phyloP scores from a whole-genome alignment of 2,329 filamentous ascomycete genomes.

The Paraphaeosphaeria sporulosa region DNA sequence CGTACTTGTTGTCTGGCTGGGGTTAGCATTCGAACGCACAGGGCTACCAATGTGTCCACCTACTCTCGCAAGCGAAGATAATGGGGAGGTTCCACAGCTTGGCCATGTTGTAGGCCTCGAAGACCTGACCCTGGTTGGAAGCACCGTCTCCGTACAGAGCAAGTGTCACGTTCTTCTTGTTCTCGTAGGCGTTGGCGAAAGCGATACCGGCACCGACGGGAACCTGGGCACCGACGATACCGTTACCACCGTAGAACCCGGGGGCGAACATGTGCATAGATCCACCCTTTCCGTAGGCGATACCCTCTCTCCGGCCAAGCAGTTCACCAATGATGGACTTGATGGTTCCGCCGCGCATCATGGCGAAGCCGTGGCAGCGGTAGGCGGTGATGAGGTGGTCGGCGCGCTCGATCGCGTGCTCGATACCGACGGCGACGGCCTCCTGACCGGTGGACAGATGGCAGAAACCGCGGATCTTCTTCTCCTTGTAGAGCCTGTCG shows the following conservation, averaged over 20 bases:
- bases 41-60: constrained; percentile 51
- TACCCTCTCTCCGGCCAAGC: constrained; percentile 92
- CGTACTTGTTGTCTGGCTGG: constrained; percentile 96
- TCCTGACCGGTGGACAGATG: constrained; percentile 98
- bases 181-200: constrained; percentile 95
- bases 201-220: constrained; percentile 95
- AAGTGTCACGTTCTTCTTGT: constrained; percentile 83
- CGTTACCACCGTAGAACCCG: constrained; percentile 98
- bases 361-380: constrained; percentile 96
- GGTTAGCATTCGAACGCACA: constrained; percentile 25
- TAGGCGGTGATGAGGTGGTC: constrained; percentile 98
- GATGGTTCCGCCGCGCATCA: constrained; percentile 92
- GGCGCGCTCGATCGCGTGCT: constrained; percentile 88
- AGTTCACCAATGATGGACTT: constrained; percentile 96
- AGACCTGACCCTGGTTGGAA: constrained; percentile 98
- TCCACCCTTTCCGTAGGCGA: constrained; percentile 97
- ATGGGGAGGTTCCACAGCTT: constrained; percentile 98
- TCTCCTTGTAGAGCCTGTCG: constrained; percentile 99
- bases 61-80: constrained; percentile 98
- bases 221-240: constrained; percentile 98
- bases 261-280: constrained; percentile 99
- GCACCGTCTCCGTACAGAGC: constrained; percentile 97
- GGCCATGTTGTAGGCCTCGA: constrained; percentile 99
- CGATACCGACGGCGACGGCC: constrained; percentile 95
- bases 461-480: constrained; percentile 99